Conservation (phyloP, 495 filamentous ascomycete genomes). For the Neurospora terricola region DNA sequence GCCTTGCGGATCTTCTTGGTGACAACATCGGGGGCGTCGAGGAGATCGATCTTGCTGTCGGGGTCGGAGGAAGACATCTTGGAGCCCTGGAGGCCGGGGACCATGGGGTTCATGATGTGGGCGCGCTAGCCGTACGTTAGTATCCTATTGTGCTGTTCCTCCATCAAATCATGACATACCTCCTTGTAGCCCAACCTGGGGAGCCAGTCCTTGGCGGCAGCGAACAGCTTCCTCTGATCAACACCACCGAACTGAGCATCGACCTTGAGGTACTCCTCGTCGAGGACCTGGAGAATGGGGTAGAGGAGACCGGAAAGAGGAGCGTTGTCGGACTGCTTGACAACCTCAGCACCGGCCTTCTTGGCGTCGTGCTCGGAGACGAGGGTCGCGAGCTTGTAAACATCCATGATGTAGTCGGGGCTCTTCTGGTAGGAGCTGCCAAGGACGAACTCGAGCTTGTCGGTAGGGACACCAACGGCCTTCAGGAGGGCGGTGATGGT, state of each 20-base stretch:
- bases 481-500: constrained; percentile 56
- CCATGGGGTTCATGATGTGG: constrained; percentile 86
- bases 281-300: constrained; percentile 78
- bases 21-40: constrained; percentile 64
- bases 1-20: constrained; percentile 78
- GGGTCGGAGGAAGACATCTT: constrained; percentile 62
- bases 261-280: constrained; percentile 81
- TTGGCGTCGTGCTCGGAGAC: constrained; percentile 61
- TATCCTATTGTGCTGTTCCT: not conserved
- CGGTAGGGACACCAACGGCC: constrained; percentile 62
- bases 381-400: constrained; percentile 48
- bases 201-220: constrained; percentile 64
- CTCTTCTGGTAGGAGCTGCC: constrained; percentile 75
- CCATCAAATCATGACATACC: constrained; percentile 15
- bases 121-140: constrained; percentile 41
- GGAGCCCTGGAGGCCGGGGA: constrained; percentile 69
- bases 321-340: constrained; percentile 76
- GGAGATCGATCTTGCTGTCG: constrained; percentile 83
- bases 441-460: constrained; percentile 73
- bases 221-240: constrained; percentile 89
- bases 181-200: constrained; percentile 61
- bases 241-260: constrained; percentile 74
- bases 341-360: constrained; percentile 84
- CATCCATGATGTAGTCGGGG: constrained; percentile 62
- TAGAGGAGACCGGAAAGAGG: constrained; percentile 76